Evolutionary conservation across 2,329 filamentous ascomycete species (phyloP), one percentile per base, ranked within the genome.

Genomic region (Aotearoamyces nothofagi): DNA sequence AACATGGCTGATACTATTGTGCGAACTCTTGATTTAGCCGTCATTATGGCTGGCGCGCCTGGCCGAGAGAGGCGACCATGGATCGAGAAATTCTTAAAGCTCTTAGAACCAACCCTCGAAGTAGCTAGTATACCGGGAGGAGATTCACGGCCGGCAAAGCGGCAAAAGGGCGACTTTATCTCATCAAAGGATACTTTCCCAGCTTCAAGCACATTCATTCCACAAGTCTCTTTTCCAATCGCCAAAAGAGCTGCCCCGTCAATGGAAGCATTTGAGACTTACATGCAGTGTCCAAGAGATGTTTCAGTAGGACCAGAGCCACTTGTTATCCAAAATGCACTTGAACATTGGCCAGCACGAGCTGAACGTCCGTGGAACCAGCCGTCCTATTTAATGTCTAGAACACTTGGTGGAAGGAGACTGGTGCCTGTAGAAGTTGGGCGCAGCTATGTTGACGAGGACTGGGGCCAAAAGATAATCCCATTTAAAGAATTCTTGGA

Each of bases 341-440:
- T 80, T 2, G 50, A 62, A 0, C 54, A 71, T 39, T 96, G 87
- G 87, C 83, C 86, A 0, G 86, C 87, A 0, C 52, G 78, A n/a
- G 60, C 57, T 3, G 56, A 61, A 1, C 60, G 62, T 2, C 68
- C 71, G 1, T 98, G 90, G 90, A 61, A 57, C 6, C 69, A 63
- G n/a, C 73, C 75, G 0, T 56, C 58, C 0, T 93, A 94, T 50
- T 70, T 93, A 32, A 60, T 83, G 8, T 61, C 68, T 8, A 65
- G 61, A 31, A 94, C 86, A 0, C 70, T 93, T 19, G 66, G 61
- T 3, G 90, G 90, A 0, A 61, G 74, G 17, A 66, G 90, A 8
- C 64, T 93, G 0, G 80, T 96, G 0, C 87, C 87, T 0, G 67
- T 94, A 3, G 86, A 96, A 50, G 53, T 90, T 2, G 87, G 90